Conservation (phyloP, 73 alveolate genomes). For the Urostyla sp. region DNA sequence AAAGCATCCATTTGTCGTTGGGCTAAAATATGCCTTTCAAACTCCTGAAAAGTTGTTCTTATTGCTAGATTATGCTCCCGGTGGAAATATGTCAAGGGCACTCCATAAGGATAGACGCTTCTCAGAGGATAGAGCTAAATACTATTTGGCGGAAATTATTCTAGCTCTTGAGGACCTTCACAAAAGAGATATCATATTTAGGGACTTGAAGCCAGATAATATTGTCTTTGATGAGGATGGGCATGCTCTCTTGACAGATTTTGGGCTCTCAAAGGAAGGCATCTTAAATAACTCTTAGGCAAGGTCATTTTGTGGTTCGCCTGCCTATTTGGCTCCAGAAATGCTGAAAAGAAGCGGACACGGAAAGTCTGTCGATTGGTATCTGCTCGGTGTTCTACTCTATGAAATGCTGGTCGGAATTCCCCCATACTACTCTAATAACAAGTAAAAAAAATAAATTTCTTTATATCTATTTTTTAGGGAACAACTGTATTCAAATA, state of each 20-base stretch:
- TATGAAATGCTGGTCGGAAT: conserved; percentile 97
- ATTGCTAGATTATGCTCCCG: conserved; percentile 87
- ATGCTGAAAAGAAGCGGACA: conserved; percentile 88
- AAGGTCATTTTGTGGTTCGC: conserved; percentile 94
- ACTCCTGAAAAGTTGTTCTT: conserved; percentile 87
- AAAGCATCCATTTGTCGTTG: conserved; percentile 91
- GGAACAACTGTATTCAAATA: conserved; percentile 62
- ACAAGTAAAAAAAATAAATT: conserved; percentile 82
- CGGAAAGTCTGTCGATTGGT: conserved; percentile 96
- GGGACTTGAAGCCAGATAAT: conserved; percentile 92
- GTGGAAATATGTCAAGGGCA: conserved; percentile 82
- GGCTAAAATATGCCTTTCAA: conserved; percentile 85
- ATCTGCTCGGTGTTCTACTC: conserved; percentile 90
- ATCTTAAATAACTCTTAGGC: conserved; percentile 79
- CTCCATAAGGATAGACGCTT: conserved; percentile 80
- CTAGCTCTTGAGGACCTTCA: conserved; percentile 89
- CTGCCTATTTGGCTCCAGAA: conserved; percentile 98
- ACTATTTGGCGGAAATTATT: conserved; percentile 84
- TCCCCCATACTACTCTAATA: conserved; percentile 96
- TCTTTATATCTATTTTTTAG: conserved; percentile 74
- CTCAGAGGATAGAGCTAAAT: conserved; percentile 81
- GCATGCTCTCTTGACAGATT: conserved; percentile 96
- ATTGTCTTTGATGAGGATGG: conserved; percentile 94
- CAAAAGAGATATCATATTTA: conserved; percentile 86
- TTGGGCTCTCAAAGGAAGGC: conserved; percentile 93